Conservation (phyloP, 345 rosid species). For the Citrus inodora region DNA sequence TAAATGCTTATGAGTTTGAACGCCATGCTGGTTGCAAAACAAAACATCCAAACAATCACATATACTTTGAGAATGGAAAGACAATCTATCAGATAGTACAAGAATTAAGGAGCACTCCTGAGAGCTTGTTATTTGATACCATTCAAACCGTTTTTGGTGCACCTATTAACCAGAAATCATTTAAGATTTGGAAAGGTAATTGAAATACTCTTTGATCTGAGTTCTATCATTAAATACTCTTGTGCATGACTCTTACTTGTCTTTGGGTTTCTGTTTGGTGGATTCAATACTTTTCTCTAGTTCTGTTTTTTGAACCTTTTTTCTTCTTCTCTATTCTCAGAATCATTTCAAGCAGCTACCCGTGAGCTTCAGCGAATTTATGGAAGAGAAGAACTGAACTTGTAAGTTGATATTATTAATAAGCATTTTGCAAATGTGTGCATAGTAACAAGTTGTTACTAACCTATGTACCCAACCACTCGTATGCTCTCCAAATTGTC, state of each 20-base stretch:
- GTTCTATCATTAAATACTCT: not conserved
- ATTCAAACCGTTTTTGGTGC: constrained; percentile 82
- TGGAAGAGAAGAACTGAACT: constrained; percentile 66
- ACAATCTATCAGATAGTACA: constrained; percentile 94
- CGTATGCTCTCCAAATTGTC: not conserved
- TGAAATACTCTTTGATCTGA: not conserved
- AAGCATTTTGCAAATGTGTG: constrained; percentile 9
- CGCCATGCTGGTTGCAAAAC: constrained; percentile 92
- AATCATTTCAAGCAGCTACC: constrained; percentile 91
- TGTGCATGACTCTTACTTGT: not conserved
- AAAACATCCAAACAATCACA: constrained; percentile 94
- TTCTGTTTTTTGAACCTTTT: not conserved
- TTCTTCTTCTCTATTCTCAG: constrained; percentile 27
- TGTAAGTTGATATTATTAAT: constrained; percentile 14
- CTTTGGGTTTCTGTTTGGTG: not conserved
- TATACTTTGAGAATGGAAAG: constrained; percentile 91
- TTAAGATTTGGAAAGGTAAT: constrained; percentile 87
- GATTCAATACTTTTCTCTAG: not conserved
- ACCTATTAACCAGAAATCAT: constrained; percentile 86
- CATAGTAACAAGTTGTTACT: constrained; percentile 5
- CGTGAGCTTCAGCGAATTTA: constrained; percentile 85
- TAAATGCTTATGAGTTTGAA: constrained; percentile 88
- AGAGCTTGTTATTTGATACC: constrained; percentile 63
- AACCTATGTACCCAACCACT: not conserved
- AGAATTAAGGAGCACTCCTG: constrained; percentile 78